Percentiles rank a stretch among this genome's conserved stretches.
phyloP scores from a whole-genome alignment of 2,329 filamentous ascomycete species.

The Fusarium paranaense region DNA sequence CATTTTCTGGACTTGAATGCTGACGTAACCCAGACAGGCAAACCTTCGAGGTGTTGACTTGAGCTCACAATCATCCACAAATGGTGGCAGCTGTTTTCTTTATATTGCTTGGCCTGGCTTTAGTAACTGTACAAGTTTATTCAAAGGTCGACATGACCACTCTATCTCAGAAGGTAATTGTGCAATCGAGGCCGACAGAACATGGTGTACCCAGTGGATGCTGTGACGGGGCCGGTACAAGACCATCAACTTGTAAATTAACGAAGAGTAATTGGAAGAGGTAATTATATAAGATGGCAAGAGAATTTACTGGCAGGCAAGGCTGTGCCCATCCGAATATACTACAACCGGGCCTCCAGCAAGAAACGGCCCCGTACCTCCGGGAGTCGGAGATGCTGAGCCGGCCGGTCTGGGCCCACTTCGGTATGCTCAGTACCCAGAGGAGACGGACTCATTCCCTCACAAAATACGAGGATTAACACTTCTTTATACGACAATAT shows the following conservation, averaged over 20 bases:
- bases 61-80: neutral
- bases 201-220: neutral
- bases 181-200: neutral
- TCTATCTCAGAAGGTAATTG: neutral
- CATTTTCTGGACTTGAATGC: neutral
- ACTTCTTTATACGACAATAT: neutral
- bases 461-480: neutral
- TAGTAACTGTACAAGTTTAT: neutral
- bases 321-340: neutral
- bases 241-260: neutral
- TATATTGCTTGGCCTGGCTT: neutral
- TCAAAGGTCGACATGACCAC: too few species aligned
- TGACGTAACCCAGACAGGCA: neutral
- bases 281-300: neutral
- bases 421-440: neutral
- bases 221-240: neutral
- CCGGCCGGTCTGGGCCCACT: neutral
- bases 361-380: neutral
- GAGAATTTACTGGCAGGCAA: neutral
- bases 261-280: neutral
- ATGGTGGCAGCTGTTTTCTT: neutral
- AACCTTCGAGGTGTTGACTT: neutral
- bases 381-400: neutral
- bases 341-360: neutral
- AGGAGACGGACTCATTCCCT: neutral